Evolutionary conservation across 495 filamentous ascomycete species (phyloP), one percentile per base, ranked within the genome.

Genomic region (Penicillium paxilli): DNA sequence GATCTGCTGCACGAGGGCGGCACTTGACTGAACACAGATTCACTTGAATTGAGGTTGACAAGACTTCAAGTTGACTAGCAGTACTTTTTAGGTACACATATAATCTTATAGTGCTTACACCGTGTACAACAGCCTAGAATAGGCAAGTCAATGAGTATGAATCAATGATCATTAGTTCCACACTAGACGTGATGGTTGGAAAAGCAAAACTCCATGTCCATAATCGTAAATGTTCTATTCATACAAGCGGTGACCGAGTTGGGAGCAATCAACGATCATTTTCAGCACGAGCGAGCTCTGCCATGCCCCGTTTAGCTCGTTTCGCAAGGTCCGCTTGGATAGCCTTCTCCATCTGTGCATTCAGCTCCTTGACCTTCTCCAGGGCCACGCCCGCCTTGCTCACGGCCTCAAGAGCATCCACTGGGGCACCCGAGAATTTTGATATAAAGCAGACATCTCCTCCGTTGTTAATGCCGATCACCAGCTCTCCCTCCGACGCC

Each of bases 391-490:
- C 81, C 0, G 84, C 79, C 64, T 88, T 93, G 47, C 80, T 80
- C 41, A 98, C 72, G 46, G 98, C 66, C 19, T 77, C 73, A 58
- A 93, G 72, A 5, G 91, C 90, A 62, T 94, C 87, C 12, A 96
- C 81, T 11, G 91, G 82, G 16, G 81, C 80, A 6, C 94, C 94
- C 1, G 91, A 90, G 38, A 89, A 81, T 71, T 98, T 98, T 23
- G 90, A 86, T 52, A 97, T 80, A 73, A 92, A 89, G 63, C 92
- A 96, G 19, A 97, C 82, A 72, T 98, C 94, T 1, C 95, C 94
- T 59, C 90, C 85, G 51, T 84, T 81, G 69, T 98, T 98, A 66
- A 96, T 75, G 11, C 87, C 90, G 47, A 98, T 82, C 1, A 96
- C 87, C 40, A 93, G 79, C 64, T 91, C 89, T 16, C 88, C 92